Conservation (phyloP, 306 rosid genomes). For the Vicia villosa region DNA sequence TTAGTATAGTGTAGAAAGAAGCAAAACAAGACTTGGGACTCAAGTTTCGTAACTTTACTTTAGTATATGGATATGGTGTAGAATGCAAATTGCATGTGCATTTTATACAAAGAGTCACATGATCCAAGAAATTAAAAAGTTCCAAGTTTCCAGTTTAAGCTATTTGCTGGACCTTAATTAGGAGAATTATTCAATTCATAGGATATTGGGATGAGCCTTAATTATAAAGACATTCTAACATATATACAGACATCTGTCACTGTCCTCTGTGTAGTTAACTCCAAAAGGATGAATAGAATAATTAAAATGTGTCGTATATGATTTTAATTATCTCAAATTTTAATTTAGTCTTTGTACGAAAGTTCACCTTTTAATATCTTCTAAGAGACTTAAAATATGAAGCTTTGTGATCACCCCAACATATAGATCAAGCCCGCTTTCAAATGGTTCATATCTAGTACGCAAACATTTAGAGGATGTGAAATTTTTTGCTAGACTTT, state of each 20-base stretch:
- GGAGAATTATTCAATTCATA: slow-evolving; percentile 8
- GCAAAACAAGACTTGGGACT: slow-evolving; percentile 42
- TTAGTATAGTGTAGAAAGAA: slow-evolving; percentile 6
- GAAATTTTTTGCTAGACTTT: no score
- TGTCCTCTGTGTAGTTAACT: neutral
- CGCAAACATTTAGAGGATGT: no score
- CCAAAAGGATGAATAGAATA: no score
- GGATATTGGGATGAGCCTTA: slow-evolving; percentile 21
- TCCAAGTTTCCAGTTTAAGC: slow-evolving; percentile 41
- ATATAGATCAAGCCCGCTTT: no score
- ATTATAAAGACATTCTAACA: slow-evolving; percentile 31
- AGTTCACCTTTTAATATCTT: no score
- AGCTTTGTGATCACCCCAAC: no score
- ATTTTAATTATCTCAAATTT: no score
- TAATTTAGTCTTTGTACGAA: no score
- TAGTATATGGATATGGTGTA: neutral
- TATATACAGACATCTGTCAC: neutral
- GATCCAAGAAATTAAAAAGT: slow-evolving; percentile 45
- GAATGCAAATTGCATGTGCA: slow-evolving; percentile 45
- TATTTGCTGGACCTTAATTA: neutral
- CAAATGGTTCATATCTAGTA: no score
- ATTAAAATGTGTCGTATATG: no score
- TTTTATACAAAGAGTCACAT: slow-evolving; percentile 56
- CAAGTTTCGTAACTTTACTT: slow-evolving; percentile 40
- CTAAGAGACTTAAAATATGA: no score